A percentile compares a stretch with the other conserved stretches of the same genome.
Evolutionary conservation across 2,329 filamentous ascomycete species (phyloP).

Genomic region (Neonectria neomacrospora): DNA sequence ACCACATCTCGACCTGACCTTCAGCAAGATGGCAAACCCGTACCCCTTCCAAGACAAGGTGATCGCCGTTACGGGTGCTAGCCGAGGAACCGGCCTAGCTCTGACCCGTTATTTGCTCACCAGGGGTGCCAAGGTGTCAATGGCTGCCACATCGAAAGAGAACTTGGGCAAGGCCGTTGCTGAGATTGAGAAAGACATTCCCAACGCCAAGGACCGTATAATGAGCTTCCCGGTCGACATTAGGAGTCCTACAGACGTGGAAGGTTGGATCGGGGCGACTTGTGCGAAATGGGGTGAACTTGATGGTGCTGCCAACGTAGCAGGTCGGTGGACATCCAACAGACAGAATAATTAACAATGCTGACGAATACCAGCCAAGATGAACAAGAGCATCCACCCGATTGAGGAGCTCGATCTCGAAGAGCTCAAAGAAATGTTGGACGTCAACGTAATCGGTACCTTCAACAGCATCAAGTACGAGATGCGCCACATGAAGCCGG

Average conservation of each 20-base stretch:
- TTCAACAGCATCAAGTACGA: constrained; percentile 45
- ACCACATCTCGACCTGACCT: neutral
- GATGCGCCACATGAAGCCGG: constrained; percentile 51
- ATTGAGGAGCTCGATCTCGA: constrained; percentile 40
- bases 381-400: constrained; percentile 42
- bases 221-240: constrained; percentile 46
- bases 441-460: constrained; percentile 42
- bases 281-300: constrained; percentile 48
- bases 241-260: constrained; percentile 46
- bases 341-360: accelerated
- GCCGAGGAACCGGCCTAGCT: constrained; percentile 66
- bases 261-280: constrained; percentile 49
- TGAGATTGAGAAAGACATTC: constrained; percentile 40
- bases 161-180: constrained; percentile 42
- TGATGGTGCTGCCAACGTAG: constrained; percentile 52
- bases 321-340: constrained; percentile 41
- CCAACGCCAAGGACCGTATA: constrained; percentile 37
- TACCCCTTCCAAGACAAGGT: constrained; percentile 58
- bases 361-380: constrained; percentile 30
- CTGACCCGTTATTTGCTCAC: constrained; percentile 61
- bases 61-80: constrained; percentile 71
- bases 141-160: constrained; percentile 43
- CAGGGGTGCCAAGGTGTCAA: constrained; percentile 48
- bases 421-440: constrained; percentile 39
- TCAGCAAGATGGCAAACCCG: constrained; percentile 36